phyloP scores from a whole-genome alignment of 306 rosid genomes.

The Chamaecrista fasciculata region DNA sequence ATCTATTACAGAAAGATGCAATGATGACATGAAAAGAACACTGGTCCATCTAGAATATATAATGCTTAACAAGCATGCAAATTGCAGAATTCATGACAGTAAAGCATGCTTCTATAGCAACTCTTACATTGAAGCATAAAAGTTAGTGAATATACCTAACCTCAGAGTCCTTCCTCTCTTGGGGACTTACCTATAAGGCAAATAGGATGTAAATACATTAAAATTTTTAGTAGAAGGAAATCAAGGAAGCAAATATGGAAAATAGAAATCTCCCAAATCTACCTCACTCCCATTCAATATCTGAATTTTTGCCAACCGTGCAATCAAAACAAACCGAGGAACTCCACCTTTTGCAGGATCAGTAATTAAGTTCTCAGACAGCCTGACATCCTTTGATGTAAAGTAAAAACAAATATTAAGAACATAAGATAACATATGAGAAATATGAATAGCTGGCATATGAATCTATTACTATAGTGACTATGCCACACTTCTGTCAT shows the following conservation, averaged over 20 bases:
- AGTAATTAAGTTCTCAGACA: constrained; percentile 80
- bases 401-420: constrained; percentile 36
- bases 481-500: not conserved
- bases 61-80: not conserved
- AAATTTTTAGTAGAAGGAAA: not conserved
- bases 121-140: not conserved
- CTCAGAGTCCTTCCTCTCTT: constrained; percentile 96
- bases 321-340: constrained; percentile 77
- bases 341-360: constrained; percentile 72
- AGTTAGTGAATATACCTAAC: constrained; percentile 58
- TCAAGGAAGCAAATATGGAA: constrained; percentile 17
- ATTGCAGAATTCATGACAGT: too few species aligned
- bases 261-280: constrained; percentile 26
- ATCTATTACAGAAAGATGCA: not conserved
- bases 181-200: constrained; percentile 60
- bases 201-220: constrained; percentile 22
- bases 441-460: not conserved
- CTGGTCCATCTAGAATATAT: constrained; percentile 5
- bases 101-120: not conserved
- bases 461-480: not conserved
- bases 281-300: constrained; percentile 94
- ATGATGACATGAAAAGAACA: not conserved
- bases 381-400: constrained; percentile 68
- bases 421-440: constrained; percentile 15
- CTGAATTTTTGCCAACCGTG: constrained; percentile 71